A percentile compares a stretch with the other conserved stretches of the same genome.
Evolutionary conservation across 768 basidiomycete species (phyloP).

Genomic region (Hysterangium stoloniferum): DNA sequence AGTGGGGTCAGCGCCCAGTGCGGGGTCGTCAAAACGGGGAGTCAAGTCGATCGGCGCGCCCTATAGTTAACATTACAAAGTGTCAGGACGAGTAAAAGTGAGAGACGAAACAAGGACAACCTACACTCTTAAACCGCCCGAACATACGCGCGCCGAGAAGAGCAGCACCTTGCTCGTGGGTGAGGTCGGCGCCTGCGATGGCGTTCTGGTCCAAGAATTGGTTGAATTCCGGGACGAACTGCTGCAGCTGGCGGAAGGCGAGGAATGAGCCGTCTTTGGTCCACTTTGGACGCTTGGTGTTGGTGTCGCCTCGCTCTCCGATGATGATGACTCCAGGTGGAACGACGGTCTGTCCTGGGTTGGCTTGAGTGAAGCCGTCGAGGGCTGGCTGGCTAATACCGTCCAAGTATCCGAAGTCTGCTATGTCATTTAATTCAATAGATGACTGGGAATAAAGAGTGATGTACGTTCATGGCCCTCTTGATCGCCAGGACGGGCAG

Average conservation of each 20-base stretch:
- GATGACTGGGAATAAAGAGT: neutral
- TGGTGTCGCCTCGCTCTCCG: conserved; percentile 11
- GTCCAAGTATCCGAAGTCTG: conserved; percentile 21
- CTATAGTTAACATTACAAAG: conserved; percentile 10
- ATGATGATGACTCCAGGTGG: conserved; percentile 17
- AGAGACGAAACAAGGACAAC: neutral
- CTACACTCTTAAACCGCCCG: conserved; percentile 31
- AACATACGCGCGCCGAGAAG: conserved; percentile 30
- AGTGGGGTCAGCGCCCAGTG: conserved; percentile 28
- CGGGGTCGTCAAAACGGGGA: conserved; percentile 36
- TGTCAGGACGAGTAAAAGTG: conserved; percentile 18
- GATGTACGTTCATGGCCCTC: conserved; percentile 19
- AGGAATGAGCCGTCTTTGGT: conserved; percentile 44
- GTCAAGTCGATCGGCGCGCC: conserved; percentile 37
- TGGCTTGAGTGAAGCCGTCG: conserved; percentile 13
- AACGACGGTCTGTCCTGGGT: conserved; percentile 17
- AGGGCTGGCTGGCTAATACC: conserved; percentile 19
- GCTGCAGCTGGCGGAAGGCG: conserved; percentile 36
- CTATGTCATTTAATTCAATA: neutral
- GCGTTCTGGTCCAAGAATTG: conserved; percentile 20
- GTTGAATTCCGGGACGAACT: conserved; percentile 30
- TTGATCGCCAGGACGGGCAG: conserved; percentile 15
- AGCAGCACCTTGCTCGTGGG: conserved; percentile 18
- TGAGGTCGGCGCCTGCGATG: conserved; percentile 15
- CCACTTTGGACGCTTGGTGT: conserved; percentile 32